Evolutionary conservation across 2,329 filamentous ascomycete species (phyloP).

Genomic region (Esteya vermicola): DNA sequence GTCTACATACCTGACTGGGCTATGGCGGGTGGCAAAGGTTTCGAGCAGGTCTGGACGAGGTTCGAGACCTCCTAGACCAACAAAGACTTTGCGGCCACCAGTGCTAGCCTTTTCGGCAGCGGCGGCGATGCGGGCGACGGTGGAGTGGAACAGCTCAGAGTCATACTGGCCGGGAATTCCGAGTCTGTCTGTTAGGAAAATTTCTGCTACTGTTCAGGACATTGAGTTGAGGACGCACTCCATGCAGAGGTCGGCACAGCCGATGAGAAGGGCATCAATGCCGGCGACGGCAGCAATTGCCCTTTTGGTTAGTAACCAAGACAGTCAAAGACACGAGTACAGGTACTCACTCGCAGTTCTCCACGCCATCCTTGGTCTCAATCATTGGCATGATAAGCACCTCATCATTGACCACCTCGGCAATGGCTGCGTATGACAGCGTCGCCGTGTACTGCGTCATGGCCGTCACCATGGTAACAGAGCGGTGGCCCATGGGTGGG

Average conservation of each 20-base stretch:
- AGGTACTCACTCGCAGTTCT: conserved; percentile 26
- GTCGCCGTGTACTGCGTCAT: conserved; percentile 13
- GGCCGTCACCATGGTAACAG: conserved; percentile 16
- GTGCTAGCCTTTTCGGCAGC: background rate
- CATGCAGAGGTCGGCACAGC: background rate
- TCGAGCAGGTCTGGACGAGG: background rate
- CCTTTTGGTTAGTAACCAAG: no score
- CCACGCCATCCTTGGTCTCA: conserved; percentile 20
- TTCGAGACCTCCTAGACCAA: background rate
- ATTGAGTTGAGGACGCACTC: no score
- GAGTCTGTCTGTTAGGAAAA: no score
- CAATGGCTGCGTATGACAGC: conserved; percentile 4
- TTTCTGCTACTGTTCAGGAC: no score
- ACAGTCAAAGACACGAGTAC: no score
- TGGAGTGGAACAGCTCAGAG: background rate
- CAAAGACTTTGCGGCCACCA: background rate
- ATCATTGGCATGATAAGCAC: conserved; percentile 20
- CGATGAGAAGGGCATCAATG: conserved; percentile 12
- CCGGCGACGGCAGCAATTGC: conserved; percentile 17
- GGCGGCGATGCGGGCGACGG: background rate
- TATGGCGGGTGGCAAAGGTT: background rate
- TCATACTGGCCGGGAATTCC: background rate
- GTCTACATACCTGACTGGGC: no score
- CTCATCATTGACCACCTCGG: conserved; percentile 8
- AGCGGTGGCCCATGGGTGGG: conserved; percentile 6